Conservation (phyloP, 2,329 filamentous ascomycete genomes). For the Alternaria novae-zelandiae region DNA sequence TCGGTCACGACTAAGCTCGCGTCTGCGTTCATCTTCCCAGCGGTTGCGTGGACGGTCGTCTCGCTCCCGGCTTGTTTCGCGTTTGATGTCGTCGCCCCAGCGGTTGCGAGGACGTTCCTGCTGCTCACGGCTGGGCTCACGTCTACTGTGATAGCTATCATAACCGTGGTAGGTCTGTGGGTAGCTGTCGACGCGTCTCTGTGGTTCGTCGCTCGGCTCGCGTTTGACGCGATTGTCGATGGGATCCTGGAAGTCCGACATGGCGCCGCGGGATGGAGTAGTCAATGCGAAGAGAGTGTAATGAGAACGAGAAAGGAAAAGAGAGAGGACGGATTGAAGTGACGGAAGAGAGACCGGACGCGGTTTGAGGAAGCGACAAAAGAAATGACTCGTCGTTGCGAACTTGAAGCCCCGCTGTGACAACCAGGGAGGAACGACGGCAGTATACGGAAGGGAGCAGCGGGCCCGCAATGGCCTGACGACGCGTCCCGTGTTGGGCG, state of each 20-base stretch:
- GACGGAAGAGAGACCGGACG: not conserved
- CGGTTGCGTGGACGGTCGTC: not conserved
- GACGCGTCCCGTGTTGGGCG: not conserved
- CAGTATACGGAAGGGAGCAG: not conserved
- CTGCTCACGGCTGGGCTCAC: not conserved
- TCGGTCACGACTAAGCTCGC: not conserved
- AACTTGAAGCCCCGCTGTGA: not conserved
- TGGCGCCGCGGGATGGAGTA: not conserved
- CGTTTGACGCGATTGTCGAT: not conserved
- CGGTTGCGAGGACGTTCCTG: not conserved
- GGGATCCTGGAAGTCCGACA: not conserved
- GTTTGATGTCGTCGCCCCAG: not conserved
- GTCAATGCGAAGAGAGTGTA: not conserved
- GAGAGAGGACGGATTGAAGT: not conserved
- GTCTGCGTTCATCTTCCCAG: not conserved
- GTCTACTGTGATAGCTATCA: not conserved
- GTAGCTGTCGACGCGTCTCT: not conserved
- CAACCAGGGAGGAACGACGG: not conserved
- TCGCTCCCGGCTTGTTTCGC: not conserved
- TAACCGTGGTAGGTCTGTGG: not conserved
- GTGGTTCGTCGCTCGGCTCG: not conserved
- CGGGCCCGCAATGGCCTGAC: not conserved
- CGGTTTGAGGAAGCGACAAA: not conserved
- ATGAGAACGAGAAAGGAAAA: not conserved
- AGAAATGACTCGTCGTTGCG: not conserved